Percentiles rank a stretch among this genome's conserved stretches.
These are phyloP conservation scores for Colletotrichum echinochloae DNA, from an alignment of 2,329 filamentous ascomycete genomes.

Conservation along the genomic window DNA sequence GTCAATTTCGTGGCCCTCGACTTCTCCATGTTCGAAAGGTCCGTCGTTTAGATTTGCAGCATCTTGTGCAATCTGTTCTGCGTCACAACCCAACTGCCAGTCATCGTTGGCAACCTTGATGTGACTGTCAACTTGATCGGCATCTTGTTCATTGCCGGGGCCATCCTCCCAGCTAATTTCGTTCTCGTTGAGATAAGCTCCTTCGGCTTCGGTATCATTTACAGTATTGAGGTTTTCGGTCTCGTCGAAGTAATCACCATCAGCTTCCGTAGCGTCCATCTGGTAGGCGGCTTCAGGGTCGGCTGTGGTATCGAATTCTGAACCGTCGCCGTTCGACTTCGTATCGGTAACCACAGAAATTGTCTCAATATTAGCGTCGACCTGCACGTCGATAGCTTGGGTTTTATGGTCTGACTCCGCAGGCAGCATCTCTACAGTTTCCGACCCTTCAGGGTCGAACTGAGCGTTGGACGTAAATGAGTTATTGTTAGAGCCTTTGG, in stretches of 20 bases:
- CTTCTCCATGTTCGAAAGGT: conserved; percentile 27
- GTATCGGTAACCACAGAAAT: conserved; percentile 5
- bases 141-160: conserved; percentile 9
- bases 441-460: not conserved
- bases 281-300: not conserved
- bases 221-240: not conserved
- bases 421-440: not conserved
- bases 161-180: conserved; percentile 43
- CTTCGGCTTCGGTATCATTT: not conserved
- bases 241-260: conserved; percentile 11
- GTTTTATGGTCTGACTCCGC: conserved; percentile 44
- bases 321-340: not conserved
- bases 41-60: conserved; percentile 40
- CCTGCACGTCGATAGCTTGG: conserved; percentile 21
- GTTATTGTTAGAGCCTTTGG: conserved; percentile 22
- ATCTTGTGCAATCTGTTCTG: conserved; percentile 14
- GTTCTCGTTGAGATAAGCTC: conserved; percentile 24
- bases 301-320: not conserved
- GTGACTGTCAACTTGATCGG: not conserved
- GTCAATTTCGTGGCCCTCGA: conserved; percentile 18
- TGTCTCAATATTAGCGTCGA: not conserved
- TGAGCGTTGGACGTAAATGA: conserved; percentile 30
- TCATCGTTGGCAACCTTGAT: conserved; percentile 9
- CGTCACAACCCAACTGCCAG: conserved; percentile 28
- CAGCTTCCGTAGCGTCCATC: not conserved